Evolutionary conservation across 257 asterid species (phyloP), one percentile per base, ranked within the genome.

Genomic region (Coffea eugenioides): DNA sequence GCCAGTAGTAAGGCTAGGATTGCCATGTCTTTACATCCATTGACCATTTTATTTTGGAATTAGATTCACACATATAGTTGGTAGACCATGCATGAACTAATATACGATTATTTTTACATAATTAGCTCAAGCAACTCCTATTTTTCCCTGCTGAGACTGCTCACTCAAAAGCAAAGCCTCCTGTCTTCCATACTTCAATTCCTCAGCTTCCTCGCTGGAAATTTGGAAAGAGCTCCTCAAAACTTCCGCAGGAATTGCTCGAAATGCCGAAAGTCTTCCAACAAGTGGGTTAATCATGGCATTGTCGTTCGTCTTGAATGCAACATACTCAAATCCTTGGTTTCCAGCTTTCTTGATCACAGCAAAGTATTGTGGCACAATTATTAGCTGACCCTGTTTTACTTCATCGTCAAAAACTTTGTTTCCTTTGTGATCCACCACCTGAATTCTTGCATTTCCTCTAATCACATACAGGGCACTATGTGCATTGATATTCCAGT

Each of bases 341-440:
- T 90, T 73, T 48, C 87, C 81, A 0, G 97, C 97, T 61, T 73
- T 90, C 85, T 90, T 90, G 12, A 88, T 52, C 15, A 82, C 83
- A 0, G 80, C 97, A 27, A 86, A 91, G 87, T 91, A 86, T 52
- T 91, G 95, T 4, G 97, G 97, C 10, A 91, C 80, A 14, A 93
- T 12, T 12, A 93, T 6, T 21, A 91, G 84, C 56, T 91, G 95
- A 0, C 92, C 92, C 74, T 87, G 77, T 2, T 51, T 82, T 52
- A 91, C 90, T 71, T 85, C 84, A 1, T 69, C 88, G 67, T 93
- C 87, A 56, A 91, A 90, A 16, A 88, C 92, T 0, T 80, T 14
- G 3, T 70, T 83, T 0, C 97, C 97, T 0, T 56, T 15, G 83
- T 78, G 73, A 0, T 92, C 94, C 23, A 86, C 97, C 0, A 91